Evolutionary conservation across 2,329 filamentous ascomycete genomes (phyloP), one percentile per base, ranked within the genome.

Genomic region (Xylaria sp.): DNA sequence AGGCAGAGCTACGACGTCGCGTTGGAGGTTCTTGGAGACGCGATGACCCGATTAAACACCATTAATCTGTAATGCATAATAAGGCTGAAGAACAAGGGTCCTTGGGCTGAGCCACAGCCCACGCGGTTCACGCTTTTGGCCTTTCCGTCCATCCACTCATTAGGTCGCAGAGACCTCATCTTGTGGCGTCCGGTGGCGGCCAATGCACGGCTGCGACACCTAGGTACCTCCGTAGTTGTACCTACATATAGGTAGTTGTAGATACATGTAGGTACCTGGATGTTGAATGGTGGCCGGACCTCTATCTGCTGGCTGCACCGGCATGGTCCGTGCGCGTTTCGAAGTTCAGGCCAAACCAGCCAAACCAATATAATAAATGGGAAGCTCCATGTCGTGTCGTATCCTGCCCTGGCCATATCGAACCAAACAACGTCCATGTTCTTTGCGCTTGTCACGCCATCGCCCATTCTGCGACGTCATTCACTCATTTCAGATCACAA

Each of bases 71-170:
- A n/a, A n/a, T n/a, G n/a, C n/a, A n/a, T n/a, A n/a, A n/a, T 45
- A 49, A 52, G 49, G 53, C 53, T 56, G 48, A 44, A 44, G 16
- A 9, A 37, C 44, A 39, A 48, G 39, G 48, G 34, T 11, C 22
- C 43, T 16, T 18, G 24, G 7, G 16, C 16, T 34, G 44, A 26
- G 20, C 34, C 29, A 34, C 13, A n/a, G 20, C 16, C 16, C 3
- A 13, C 11, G 4, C 4, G 16, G 29, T 26, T 26, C 24, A n/a
- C n/a, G n/a, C n/a, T n/a, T n/a, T n/a, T n/a, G n/a, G n/a, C n/a
- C n/a, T n/a, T n/a, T n/a, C n/a, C n/a, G n/a, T n/a, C n/a, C n/a
- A n/a, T n/a, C n/a, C n/a, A n/a, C n/a, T n/a, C n/a, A n/a, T n/a
- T n/a, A n/a, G n/a, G n/a, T n/a, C n/a, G n/a, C 6, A 26, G 24